Percentiles rank a stretch among this genome's conserved stretches.
Evolutionary conservation across 768 basidiomycete genomes (phyloP).

Genomic region (Leccinum boreale): DNA sequence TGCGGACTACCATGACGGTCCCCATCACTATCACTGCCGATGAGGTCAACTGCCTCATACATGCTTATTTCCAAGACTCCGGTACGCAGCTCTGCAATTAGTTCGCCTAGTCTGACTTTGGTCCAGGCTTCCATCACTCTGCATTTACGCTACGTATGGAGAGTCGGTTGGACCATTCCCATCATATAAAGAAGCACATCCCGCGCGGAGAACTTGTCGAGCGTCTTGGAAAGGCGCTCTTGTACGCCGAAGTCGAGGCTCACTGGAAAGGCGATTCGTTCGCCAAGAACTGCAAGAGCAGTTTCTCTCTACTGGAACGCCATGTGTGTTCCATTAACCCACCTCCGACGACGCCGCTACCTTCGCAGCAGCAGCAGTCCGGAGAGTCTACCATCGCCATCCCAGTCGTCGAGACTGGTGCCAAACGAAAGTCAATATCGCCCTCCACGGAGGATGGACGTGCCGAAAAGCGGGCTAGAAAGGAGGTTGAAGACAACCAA

Average conservation of each 20-base stretch:
- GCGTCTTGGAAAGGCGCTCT: slow-evolving; percentile 72
- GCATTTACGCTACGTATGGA: slow-evolving; percentile 81
- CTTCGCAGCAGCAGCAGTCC: slow-evolving; percentile 21
- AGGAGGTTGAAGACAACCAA: slow-evolving; percentile 40
- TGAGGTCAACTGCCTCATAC: slow-evolving; percentile 81
- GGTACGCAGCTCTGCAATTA: slow-evolving; percentile 39
- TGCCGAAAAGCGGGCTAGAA: slow-evolving; percentile 62
- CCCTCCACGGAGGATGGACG: slow-evolving; percentile 46
- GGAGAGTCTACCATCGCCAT: slow-evolving; percentile 9
- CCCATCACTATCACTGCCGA: slow-evolving; percentile 71
- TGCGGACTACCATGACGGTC: slow-evolving; percentile 31
- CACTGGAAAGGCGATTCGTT: slow-evolving; percentile 70
- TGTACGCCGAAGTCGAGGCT: slow-evolving; percentile 80
- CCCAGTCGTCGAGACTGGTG: slow-evolving; percentile 18
- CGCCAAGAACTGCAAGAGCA: slow-evolving; percentile 60
- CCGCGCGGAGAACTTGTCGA: slow-evolving; percentile 81
- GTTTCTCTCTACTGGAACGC: slow-evolving; percentile 71
- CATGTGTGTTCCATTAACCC: slow-evolving; percentile 66
- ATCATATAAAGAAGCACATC: slow-evolving; percentile 68
- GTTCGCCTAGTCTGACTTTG: slow-evolving; percentile 5
- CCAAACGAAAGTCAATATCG: slow-evolving; percentile 52
- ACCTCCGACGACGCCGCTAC: slow-evolving; percentile 15
- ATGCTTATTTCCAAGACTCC: slow-evolving; percentile 81
- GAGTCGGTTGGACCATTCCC: slow-evolving; percentile 64
- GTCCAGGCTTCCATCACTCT: slow-evolving; percentile 72